These are phyloP conservation scores for Boletellus deceptivus DNA, from an alignment of 1,284 basidiomycete genomes.

Conservation along the genomic window DNA sequence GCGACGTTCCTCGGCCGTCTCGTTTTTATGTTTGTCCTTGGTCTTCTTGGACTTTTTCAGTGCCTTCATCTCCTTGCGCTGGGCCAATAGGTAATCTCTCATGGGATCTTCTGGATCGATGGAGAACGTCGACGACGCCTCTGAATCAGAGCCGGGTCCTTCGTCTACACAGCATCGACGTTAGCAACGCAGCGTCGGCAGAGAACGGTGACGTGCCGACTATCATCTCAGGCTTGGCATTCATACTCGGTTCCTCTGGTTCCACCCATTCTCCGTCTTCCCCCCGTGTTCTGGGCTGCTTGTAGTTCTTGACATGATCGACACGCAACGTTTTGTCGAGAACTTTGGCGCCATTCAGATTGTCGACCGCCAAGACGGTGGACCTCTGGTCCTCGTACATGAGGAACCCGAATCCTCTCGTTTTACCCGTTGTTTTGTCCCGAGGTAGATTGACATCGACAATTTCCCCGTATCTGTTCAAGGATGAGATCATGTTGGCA, in stretches of 20 bases:
- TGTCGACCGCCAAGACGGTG: conserved; percentile 96
- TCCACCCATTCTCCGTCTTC: conserved; percentile 91
- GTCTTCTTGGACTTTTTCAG: conserved; percentile 60
- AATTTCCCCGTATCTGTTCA: conserved; percentile 85
- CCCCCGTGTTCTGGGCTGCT: conserved; percentile 78
- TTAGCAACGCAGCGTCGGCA: conserved; percentile 5
- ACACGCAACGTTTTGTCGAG: conserved; percentile 85
- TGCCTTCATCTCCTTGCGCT: conserved; percentile 67
- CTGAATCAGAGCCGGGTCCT: conserved; percentile 58
- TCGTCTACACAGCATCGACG: conserved; percentile 39
- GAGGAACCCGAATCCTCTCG: conserved; percentile 91
- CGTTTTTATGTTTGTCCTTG: conserved; percentile 61
- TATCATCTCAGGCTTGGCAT: conserved; percentile 75
- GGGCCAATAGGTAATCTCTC: conserved; percentile 81
- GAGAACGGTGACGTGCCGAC: conserved; percentile 46
- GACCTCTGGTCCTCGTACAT: conserved; percentile 99
- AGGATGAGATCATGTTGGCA: conserved; percentile 3
- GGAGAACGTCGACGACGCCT: conserved; percentile 62
- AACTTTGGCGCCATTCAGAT: conserved; percentile 92
- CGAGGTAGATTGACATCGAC: conserved; percentile 94
- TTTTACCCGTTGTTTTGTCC: conserved; percentile 87
- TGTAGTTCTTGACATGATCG: conserved; percentile 94
- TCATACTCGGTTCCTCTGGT: conserved; percentile 79
- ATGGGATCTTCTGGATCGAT: conserved; percentile 98
- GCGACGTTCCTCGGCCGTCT: conserved; percentile 74